phyloP scores from a whole-genome alignment of 805 yeast genomes.

The Suhomyces tanzawaensis region DNA sequence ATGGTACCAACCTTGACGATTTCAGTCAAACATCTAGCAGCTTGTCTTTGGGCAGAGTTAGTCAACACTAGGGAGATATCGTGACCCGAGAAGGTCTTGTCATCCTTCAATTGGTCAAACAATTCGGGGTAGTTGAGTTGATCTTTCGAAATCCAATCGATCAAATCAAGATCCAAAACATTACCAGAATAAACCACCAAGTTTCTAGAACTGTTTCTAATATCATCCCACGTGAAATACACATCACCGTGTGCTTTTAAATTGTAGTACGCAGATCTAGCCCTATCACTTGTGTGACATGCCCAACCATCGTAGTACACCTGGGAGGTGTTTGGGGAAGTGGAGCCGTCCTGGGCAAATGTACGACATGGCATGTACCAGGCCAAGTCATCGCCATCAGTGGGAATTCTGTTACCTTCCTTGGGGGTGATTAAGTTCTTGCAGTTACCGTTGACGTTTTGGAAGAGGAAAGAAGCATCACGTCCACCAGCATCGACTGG shows the following conservation, averaged over 20 bases:
- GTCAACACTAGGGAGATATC: constrained; percentile 77
- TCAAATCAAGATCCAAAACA: constrained; percentile 75
- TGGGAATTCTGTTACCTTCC: constrained; percentile 68
- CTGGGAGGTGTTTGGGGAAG: constrained; percentile 59
- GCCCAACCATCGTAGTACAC: constrained; percentile 81
- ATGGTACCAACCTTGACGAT: constrained; percentile 85
- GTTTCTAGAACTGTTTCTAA: constrained; percentile 64
- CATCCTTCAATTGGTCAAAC: constrained; percentile 62
- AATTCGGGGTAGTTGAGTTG: constrained; percentile 71
- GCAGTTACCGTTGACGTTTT: constrained; percentile 90
- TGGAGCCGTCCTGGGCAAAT: constrained; percentile 66
- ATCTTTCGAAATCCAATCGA: constrained; percentile 70
- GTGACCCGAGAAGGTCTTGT: constrained; percentile 60
- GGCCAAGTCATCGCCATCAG: constrained; percentile 60
- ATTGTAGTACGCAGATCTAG: constrained; percentile 66
- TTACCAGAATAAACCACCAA: constrained; percentile 86
- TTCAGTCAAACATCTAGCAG: constrained; percentile 81
- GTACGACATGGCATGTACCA: constrained; percentile 97
- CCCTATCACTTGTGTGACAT: constrained; percentile 74
- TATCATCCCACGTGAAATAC: constrained; percentile 87
- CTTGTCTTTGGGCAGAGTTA: constrained; percentile 61
- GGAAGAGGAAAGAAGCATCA: constrained; percentile 83
- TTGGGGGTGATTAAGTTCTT: constrained; percentile 71
- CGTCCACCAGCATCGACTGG: constrained; percentile 85
- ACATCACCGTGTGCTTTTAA: constrained; percentile 68